Percentiles rank a stretch among this genome's conserved stretches.
Conservation (phyloP, 129 eudicot genomes). For the Logfia minima region DNA sequence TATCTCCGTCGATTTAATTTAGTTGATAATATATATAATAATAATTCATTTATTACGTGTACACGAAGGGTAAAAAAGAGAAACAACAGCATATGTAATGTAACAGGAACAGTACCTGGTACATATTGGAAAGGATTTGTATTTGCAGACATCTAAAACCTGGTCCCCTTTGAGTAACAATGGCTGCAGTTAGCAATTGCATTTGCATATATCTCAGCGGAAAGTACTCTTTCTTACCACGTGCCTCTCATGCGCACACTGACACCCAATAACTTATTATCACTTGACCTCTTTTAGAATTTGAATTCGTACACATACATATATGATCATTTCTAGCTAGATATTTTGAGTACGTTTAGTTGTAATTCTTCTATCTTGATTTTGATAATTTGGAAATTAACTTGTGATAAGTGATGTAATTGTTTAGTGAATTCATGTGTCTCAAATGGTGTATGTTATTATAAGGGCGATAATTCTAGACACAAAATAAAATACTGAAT, state of each 20-base stretch:
- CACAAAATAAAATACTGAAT: no score
- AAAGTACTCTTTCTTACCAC: conserved; percentile 10
- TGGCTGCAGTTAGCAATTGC: conserved; percentile 12
- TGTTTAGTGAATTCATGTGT: no score
- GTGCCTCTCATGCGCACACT: conserved; percentile 14
- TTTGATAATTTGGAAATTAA: no score
- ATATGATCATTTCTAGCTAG: neutral
- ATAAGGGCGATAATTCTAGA: no score
- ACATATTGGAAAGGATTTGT: conserved; percentile 5
- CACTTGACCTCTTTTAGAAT: neutral
- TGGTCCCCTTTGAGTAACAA: conserved; percentile 6
- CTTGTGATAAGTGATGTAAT: no score
- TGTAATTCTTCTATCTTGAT: no score
- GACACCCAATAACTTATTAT: neutral
- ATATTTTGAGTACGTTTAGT: no score
- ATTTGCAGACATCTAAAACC: conserved; percentile 8
- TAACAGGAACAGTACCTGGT: conserved; percentile 10
- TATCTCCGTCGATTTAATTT: neutral
- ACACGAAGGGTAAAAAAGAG: neutral
- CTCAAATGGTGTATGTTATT: no score
- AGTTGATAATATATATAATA: no score
- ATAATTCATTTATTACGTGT: no score
- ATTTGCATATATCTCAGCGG: neutral
- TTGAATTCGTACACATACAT: neutral
- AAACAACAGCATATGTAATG: conserved; percentile 2